Evolutionary conservation across 768 basidiomycete genomes (phyloP), one percentile per base, ranked within the genome.

Genomic region (Lentinula sp.): DNA sequence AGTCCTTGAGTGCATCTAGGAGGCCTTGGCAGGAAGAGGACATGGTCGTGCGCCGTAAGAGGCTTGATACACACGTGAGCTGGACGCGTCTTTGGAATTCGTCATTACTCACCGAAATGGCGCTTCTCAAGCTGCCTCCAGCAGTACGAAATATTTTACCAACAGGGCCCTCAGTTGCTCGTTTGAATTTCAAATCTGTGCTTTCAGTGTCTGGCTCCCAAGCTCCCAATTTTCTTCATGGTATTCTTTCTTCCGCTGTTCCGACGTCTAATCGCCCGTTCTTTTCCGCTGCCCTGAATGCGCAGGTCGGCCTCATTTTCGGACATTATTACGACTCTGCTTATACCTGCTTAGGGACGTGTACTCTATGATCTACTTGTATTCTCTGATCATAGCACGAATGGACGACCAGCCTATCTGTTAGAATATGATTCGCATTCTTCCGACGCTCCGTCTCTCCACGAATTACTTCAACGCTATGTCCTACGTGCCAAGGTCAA

Each of bases 331-430:
- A 20, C 23, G 6, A n/a, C 35, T 35, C 6, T 36, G 12, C 57
- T 48, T 7, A 59, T 23, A n/a, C 70, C 37, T 61, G 68, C 63
- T 20, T 67, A 95, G 94, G 96, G 96, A 43, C 83, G 95, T 69
- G 85, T 98, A 35, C 77, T 97, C 50, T 88, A 94, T 69, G 95
- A 98, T 71, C 74, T 89, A 55, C 95, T 98, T 73, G 78, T 97
- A 63, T 91, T 93, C 71, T 85, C 88, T 13, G 76, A 79, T 33
- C 73, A 77, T 9, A 74, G 74, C 48, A 67, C 71, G 42, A 72
- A 72, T 18, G 76, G 83, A 12, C 72, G 78, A 20, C 73, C 71
- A 15, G 83, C 81, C 16, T 92, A 87, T 69, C 72, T 93, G 50
- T 71, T 92, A 61, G 91, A 93, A 69, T 85, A 87, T 67, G 86